Evolutionary conservation across 768 basidiomycete species (phyloP), one percentile per base, ranked within the genome.

Genomic region (Boletus tomentosulus): DNA sequence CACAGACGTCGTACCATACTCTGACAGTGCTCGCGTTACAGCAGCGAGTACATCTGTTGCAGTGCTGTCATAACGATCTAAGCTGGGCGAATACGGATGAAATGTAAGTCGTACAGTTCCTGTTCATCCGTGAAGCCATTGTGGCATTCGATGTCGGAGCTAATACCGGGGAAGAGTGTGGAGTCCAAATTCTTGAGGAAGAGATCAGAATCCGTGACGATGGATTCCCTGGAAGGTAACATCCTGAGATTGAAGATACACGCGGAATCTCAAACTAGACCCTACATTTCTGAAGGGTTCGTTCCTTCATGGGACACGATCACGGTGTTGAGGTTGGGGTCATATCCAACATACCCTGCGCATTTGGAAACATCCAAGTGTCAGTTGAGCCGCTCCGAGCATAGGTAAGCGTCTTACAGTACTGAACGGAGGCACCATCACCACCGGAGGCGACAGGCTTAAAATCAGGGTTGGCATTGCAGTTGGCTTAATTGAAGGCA

Each of bases 311-410:
- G 74, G 2, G 69, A 54, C 6, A 74, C 72, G n/a, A n/a, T n/a
- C n/a, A n/a, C n/a, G n/a, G n/a, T n/a, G n/a, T n/a, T n/a, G n/a
- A n/a, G n/a, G n/a, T n/a, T n/a, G n/a, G n/a, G n/a, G n/a, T n/a
- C n/a, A n/a, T n/a, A n/a, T n/a, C n/a, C n/a, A n/a, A n/a, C 81
- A 51, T 69, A 81, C 80, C 79, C 80, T 81, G 25, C 27, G 7
- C 27, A 25, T 50, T 35, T 41, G 12, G 19, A 42, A 24, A 35
- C 7, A 45, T n/a, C 39, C 16, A 42, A 28, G 33, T 6, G 5
- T 44, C 5, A 53, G 47, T n/a, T 1, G 28, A 19, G 3, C 4
- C 34, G 8, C 22, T 13, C 16, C n/a, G 25, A 2, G 3, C n/a
- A n/a, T 8, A 54, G 16, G 16, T 12, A 5, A 24, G 4, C 5